Evolutionary conservation across 2,329 filamentous ascomycete genomes (phyloP), one percentile per base, ranked within the genome.

Genomic region (Aspergillus hortae): DNA sequence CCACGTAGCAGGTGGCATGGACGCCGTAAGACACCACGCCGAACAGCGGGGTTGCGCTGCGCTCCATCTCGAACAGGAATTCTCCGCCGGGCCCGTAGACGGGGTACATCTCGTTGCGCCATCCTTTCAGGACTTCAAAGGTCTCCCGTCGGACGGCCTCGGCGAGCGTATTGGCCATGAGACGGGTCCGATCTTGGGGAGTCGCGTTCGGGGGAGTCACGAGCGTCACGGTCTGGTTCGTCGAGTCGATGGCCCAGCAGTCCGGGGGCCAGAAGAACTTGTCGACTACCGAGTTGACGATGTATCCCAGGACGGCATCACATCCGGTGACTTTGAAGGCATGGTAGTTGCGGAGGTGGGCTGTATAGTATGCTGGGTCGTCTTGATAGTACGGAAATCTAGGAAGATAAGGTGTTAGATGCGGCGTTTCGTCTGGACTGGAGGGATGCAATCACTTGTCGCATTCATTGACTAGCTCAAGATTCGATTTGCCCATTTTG

Each of bases 71-170:
- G 67, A 89, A 87, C 3, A 92, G 73, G 32, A 80, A 77, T 30
- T 81, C 62, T 9, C 74, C 80, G 12, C 80, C 72, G 0, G 73
- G 81, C 1, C 80, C 82, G 63, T 90, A 94, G 6, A 95, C 83
- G 0, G 90, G 86, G 75, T 90, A 95, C 14, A 84, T 73, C 71
- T 96, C 91, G 63, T 89, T 76, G 40, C 90, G 81, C 91, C 91
- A 96, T 53, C 88, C 88, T 15, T 77, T 76, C 14, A 97, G 78
- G 1, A 95, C 78, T 36, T 82, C 76, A 67, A 97, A 97, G 1
- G 82, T 83, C 6, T 80, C 75, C n/a, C 81, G 80, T n/a, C 81
- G 75, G 15, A 86, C 84, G 80, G 92, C 89, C 59, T 87, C 82
- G 1, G 76, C 67, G 33, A 86, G 78, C 4, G 91, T 86, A 42